Evolutionary conservation across 139 green algal genomes (phyloP), one percentile per base, ranked within the genome.

Genomic region (Micractinium sp.): DNA sequence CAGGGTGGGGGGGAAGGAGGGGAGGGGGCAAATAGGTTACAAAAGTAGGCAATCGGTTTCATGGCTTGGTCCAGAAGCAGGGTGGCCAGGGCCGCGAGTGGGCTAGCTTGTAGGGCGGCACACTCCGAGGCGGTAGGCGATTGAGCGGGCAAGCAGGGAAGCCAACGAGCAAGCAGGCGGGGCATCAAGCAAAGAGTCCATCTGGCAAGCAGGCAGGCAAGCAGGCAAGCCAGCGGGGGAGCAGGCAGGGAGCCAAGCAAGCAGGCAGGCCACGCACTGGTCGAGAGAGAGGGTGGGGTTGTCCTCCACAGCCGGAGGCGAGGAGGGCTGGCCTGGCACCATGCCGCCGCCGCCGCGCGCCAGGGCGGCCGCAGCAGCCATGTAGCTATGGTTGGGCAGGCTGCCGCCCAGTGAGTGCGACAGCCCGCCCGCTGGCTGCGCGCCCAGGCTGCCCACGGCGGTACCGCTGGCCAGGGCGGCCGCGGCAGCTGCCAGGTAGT

Each of bases 381-480:
- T 81, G 41, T 35, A 81, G 84, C 69, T 71, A 18, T 81, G 84
- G 39, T 23, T 56, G 69, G 84, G 84, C 84, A 81, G 69, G 84
- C 84, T 88, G 84, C 69, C 84, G 0, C 80, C 53, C 15, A n/a
- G 47, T 18, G 56, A 29, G 33, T 33, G 38, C 7, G 71, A 71
- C 84, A 73, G 27, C 69, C 29, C 61, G 69, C 22, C 69, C 0
- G 56, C 23, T 4, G 61, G 35, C 20, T 25, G 60, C 35, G 25
- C 35, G 82, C 63, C 36, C 29, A 71, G 56, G 33, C 56, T 14
- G 85, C 86, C 61, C n/a, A 67, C 23, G 29, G 36, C 61, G 4
- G 29, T 27, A 78, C 67, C 60, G 86, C 36, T 35, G 38, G 86
- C 60, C 76, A 89, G 75, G 12, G 85, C 56, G 53, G 74, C 60